These are phyloP conservation scores for Adansonia grandidieri DNA, from an alignment of 441 rosid species.

Conservation along the genomic window DNA sequence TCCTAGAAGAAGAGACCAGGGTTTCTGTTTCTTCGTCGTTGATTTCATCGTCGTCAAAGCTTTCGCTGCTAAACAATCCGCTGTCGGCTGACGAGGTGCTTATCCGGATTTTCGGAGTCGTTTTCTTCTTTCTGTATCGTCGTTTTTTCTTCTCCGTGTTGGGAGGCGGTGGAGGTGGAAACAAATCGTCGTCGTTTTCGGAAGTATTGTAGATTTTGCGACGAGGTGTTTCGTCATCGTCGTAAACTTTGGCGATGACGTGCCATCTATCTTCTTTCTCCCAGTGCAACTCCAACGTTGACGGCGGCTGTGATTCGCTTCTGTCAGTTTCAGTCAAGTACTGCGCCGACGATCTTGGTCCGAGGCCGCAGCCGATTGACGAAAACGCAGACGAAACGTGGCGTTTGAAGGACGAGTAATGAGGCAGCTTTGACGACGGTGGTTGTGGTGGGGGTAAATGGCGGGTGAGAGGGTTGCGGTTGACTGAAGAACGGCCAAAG, in stretches of 20 bases:
- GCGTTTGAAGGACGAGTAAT: constrained; percentile 48
- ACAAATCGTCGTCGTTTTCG: constrained; percentile 23
- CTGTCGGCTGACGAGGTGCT: constrained; percentile 59
- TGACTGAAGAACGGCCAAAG: constrained; percentile 32
- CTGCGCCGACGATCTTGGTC: constrained; percentile 31
- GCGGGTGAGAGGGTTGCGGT: constrained; percentile 28
- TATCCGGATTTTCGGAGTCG: constrained; percentile 37
- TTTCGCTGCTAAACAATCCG: constrained; percentile 46
- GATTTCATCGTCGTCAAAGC: constrained; percentile 18
- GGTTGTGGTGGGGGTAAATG: constrained; percentile 21
- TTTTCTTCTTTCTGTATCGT: constrained; percentile 35
- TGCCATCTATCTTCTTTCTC: constrained; percentile 57
- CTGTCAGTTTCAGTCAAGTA: constrained; percentile 37
- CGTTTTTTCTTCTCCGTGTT: constrained; percentile 39
- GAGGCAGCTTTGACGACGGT: constrained; percentile 29
- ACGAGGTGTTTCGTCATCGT: constrained; percentile 43
- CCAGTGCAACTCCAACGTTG: constrained; percentile 59
- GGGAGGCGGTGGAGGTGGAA: constrained; percentile 31
- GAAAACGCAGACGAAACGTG: constrained; percentile 47
- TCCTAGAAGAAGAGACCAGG: constrained; percentile 53
- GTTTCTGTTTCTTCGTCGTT: constrained; percentile 49
- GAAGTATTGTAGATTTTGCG: constrained; percentile 47
- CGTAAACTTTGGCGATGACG: constrained; percentile 46
- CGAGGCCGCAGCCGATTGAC: constrained; percentile 45
- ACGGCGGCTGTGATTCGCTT: constrained; percentile 38